Percentiles rank a stretch among this genome's conserved stretches.
Evolutionary conservation across 805 yeast species (phyloP).

Genomic region (Wilhelminamyces savonicus): DNA sequence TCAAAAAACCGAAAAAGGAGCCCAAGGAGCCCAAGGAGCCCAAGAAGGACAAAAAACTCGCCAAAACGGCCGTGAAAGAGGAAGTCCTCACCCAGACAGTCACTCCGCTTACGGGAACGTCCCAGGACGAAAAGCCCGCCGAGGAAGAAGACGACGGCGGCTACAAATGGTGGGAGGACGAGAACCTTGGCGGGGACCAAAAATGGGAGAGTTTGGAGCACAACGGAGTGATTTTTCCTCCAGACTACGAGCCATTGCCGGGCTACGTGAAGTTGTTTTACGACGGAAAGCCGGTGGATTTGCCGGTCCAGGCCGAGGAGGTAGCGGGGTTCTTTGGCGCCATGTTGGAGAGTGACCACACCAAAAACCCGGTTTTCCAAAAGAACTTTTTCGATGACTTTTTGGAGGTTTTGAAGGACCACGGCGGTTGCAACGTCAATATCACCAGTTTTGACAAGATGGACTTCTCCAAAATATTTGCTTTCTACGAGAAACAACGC

Average conservation of each 20-base stretch:
- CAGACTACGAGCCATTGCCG: constrained; percentile 84
- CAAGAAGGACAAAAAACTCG: constrained; percentile 3
- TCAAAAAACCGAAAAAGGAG: constrained; percentile 3
- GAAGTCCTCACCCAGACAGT: constrained; percentile 7
- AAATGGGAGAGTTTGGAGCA: constrained; percentile 88
- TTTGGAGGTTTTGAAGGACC: constrained; percentile 55
- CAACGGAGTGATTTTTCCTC: constrained; percentile 90
- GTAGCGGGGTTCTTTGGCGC: constrained; percentile 96
- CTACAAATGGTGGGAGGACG: constrained; percentile 85
- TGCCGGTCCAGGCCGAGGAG: constrained; percentile 85
- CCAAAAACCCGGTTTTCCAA: constrained; percentile 78
- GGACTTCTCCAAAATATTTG: constrained; percentile 72
- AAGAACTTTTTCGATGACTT: constrained; percentile 85
- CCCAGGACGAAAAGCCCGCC: not conserved
- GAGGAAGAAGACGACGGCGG: constrained; percentile 42
- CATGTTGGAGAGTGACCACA: constrained; percentile 82
- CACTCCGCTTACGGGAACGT: constrained; percentile 11
- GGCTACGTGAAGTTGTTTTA: constrained; percentile 67
- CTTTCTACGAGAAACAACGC: constrained; percentile 61
- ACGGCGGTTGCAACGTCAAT: constrained; percentile 51
- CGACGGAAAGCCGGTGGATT: constrained; percentile 65
- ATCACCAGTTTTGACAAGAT: constrained; percentile 57
- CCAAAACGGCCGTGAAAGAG: constrained; percentile 4
- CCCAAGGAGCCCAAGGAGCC: constrained; percentile 2
- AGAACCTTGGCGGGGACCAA: constrained; percentile 58